Conservation (phyloP, 1,284 basidiomycete genomes). For the Tetrapyrgos nigripes region DNA sequence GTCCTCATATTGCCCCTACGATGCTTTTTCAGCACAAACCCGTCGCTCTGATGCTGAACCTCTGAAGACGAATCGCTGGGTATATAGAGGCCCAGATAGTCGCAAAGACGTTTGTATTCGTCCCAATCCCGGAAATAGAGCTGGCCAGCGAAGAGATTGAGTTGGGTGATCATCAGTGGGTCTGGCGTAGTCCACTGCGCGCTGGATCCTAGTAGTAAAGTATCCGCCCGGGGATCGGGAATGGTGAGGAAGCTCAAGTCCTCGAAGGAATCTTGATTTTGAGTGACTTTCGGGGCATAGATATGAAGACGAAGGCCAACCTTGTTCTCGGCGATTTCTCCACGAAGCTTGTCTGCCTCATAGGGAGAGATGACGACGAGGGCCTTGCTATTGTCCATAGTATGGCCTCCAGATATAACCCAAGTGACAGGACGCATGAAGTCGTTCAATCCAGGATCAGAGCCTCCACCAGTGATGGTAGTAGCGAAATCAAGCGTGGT, state of each 20-base stretch:
- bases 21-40: conserved; percentile 12
- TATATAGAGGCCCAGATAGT: conserved; percentile 44
- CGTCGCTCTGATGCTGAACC: conserved; percentile 14
- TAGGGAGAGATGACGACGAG: conserved; percentile 50
- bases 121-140: conserved; percentile 42
- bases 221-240: too few relatives aligned
- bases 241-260: conserved; percentile 22
- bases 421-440: conserved; percentile 19
- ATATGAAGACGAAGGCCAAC: conserved; percentile 49
- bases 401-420: conserved; percentile 19
- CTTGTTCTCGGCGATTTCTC: conserved; percentile 35
- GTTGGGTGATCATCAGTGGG: conserved; percentile 33
- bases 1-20: too few relatives aligned
- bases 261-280: conserved; percentile 44
- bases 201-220: too few relatives aligned
- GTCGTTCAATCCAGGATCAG: conserved; percentile 43
- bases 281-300: conserved; percentile 44
- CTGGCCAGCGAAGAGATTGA: conserved; percentile 52
- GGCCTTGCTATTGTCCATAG: conserved; percentile 1
- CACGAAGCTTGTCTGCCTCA: conserved; percentile 48
- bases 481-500: conserved; percentile 41
- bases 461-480: conserved; percentile 29
- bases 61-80: conserved; percentile 26
- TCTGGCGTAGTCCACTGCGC: conserved; percentile 27
- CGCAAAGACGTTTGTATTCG: conserved; percentile 39